Conservation (phyloP, 225 moss, liverwort and hornwort genomes). For the Pseudoscleropodium purum region DNA sequence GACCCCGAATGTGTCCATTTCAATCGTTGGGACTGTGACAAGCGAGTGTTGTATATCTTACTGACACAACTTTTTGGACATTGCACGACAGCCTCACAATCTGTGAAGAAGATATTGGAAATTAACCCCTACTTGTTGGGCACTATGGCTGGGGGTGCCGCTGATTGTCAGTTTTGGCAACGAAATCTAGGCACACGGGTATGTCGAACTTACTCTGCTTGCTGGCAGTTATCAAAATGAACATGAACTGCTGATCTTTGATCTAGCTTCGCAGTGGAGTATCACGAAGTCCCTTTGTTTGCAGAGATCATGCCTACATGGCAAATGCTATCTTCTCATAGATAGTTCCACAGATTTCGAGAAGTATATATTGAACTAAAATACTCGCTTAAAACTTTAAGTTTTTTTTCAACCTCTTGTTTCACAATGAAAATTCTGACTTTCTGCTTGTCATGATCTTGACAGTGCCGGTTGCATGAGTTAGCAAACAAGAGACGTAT, state of each 20-base stretch:
- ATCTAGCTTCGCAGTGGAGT: not conserved
- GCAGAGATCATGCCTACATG: not conserved
- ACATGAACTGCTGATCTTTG: not conserved
- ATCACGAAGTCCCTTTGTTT: not conserved
- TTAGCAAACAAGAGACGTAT: conserved; percentile 74
- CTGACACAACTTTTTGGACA: not conserved
- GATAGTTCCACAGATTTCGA: not conserved
- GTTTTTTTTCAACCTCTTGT: not conserved
- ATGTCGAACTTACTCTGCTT: not conserved
- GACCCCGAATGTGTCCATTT: not conserved
- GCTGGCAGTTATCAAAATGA: not conserved
- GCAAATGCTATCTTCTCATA: not conserved
- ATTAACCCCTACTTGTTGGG: conserved; percentile 81
- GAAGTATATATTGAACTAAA: not conserved
- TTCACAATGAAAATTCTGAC: not conserved
- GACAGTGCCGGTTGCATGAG: conserved; percentile 80
- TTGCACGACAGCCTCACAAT: conserved; percentile 52
- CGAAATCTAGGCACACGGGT: conserved; percentile 77
- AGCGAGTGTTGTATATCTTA: not conserved
- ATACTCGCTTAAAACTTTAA: not conserved
- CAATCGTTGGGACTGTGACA: not conserved
- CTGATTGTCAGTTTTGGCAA: conserved; percentile 93
- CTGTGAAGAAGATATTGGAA: conserved; percentile 81
- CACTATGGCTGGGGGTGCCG: conserved; percentile 88
- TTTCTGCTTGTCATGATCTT: not conserved